phyloP scores from a whole-genome alignment of 345 rosid genomes.

The Gossypium longicalyx region DNA sequence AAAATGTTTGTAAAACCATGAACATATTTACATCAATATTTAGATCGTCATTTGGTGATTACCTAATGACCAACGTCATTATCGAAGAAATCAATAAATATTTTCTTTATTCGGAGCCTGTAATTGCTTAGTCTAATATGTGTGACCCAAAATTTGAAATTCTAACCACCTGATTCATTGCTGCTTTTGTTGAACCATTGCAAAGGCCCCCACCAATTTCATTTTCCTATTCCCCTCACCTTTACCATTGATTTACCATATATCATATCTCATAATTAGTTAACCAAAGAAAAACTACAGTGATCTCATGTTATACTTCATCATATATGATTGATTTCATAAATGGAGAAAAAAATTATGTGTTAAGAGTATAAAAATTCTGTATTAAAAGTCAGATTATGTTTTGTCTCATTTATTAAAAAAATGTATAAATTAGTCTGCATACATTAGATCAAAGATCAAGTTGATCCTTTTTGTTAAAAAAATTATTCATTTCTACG shows the following conservation, averaged over 20 bases:
- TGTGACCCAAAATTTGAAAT: conserved; percentile 11
- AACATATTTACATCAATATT: not conserved
- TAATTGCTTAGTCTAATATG: conserved; percentile 2
- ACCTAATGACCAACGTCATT: not conserved
- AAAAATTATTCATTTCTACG: accelerated
- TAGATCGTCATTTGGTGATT: conserved; percentile 7
- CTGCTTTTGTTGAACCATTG: conserved; percentile 20
- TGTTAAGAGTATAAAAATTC: too few relatives aligned
- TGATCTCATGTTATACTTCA: too few relatives aligned
- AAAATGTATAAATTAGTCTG: too few relatives aligned
- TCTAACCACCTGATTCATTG: conserved; percentile 8
- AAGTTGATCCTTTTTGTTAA: too few relatives aligned
- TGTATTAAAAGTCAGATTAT: too few relatives aligned
- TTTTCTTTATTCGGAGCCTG: conserved; percentile 1
- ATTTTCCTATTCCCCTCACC: not conserved
- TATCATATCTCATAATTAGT: not conserved
- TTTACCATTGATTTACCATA: not conserved
- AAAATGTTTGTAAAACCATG: not conserved
- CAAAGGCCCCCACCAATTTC: conserved; percentile 8
- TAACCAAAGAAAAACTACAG: not conserved
- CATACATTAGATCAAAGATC: too few relatives aligned
- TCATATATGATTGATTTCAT: too few relatives aligned
- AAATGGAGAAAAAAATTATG: too few relatives aligned
- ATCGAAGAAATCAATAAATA: not conserved
- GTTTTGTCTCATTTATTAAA: too few relatives aligned